phyloP scores from a whole-genome alignment of 306 rosid species.

The Crotalaria pallida region DNA sequence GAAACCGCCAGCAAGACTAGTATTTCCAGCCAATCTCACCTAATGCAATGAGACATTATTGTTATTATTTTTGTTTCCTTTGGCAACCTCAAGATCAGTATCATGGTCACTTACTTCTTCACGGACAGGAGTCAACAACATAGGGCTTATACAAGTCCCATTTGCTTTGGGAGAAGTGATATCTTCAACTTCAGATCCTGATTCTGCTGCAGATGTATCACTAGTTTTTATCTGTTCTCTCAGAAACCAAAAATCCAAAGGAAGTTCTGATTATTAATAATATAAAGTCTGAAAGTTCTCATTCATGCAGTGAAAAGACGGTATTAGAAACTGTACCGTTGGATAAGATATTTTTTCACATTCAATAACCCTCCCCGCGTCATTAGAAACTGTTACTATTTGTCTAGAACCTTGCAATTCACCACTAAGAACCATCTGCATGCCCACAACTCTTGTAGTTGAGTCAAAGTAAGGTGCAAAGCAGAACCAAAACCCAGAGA shows the following conservation, averaged over 20 bases:
- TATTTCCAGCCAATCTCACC: slow-evolving; percentile 54
- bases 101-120: slow-evolving; percentile 65
- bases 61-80: not conserved
- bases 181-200: slow-evolving; percentile 93
- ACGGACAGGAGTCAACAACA: slow-evolving; percentile 72
- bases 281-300: not conserved
- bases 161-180: slow-evolving; percentile 69
- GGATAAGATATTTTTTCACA: slow-evolving; percentile 54
- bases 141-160: slow-evolving; percentile 48
- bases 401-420: slow-evolving; percentile 66
- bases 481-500: not conserved
- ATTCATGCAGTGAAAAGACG: slow-evolving; percentile 17
- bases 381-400: slow-evolving; percentile 56
- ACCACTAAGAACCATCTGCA: slow-evolving; percentile 71
- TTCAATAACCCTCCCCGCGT: slow-evolving; percentile 48
- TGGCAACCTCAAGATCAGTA: too few species aligned
- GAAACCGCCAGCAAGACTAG: slow-evolving; percentile 23
- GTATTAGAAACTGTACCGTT: slow-evolving; percentile 35
- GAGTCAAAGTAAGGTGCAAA: slow-evolving; percentile 1
- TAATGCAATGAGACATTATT: slow-evolving; percentile 19
- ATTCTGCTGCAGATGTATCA: slow-evolving; percentile 86
- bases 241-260: not conserved
- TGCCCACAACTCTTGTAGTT: slow-evolving; percentile 6
- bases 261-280: not conserved
- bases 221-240: slow-evolving; percentile 55